Evolutionary conservation across 108 stramenopile species (phyloP), one percentile per base, ranked within the genome.

Genomic region (Schizochytrium sp.): DNA sequence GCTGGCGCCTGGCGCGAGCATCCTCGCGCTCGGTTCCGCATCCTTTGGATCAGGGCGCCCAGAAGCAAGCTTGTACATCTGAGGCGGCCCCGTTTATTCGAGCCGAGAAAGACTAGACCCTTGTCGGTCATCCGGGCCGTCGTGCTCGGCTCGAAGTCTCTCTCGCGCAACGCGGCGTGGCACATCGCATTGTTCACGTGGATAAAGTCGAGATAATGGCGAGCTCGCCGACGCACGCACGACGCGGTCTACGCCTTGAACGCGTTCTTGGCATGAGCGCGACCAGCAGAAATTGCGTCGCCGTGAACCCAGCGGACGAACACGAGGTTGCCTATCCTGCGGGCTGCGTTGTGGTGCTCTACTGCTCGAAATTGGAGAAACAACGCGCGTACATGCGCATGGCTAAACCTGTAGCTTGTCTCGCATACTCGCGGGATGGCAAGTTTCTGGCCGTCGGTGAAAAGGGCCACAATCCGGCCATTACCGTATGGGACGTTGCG

Each of bases 361-460:
- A 87, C 60, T 58, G 87, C 51, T 19, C 87, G n/a, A 14, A 48
- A 16, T n/a, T 71, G 48, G 72, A 87, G 47, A 58, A 87, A n/a
- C 89, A 90, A 47, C 53, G 58, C 23, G n/a, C 72, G 5, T 90
- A 87, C 87, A 83, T 87, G 43, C 76, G 89, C 55, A 76, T 55
- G 28, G 58, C 89, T 1, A 90, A 91, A 53, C 45, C 92, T 5
- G 87, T 92, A 44, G 47, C 92, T 2, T 69, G 88, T 47, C 58
- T 90, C 34, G 16, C 55, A 19, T 87, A 90, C 43, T 91, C 88
- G n/a, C 55, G 55, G 6, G 92, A 92, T 43, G 92, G 90, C 16
- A 60, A 60, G 72, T 92, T 48, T 72, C 29, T 92, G 5, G 92
- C 92, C 6, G 69, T 90, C 21, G 92, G 92, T 23, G 92, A 92